phyloP scores from a whole-genome alignment of 352 stramenopile genomes.

The Phytopythium ostracodes region DNA sequence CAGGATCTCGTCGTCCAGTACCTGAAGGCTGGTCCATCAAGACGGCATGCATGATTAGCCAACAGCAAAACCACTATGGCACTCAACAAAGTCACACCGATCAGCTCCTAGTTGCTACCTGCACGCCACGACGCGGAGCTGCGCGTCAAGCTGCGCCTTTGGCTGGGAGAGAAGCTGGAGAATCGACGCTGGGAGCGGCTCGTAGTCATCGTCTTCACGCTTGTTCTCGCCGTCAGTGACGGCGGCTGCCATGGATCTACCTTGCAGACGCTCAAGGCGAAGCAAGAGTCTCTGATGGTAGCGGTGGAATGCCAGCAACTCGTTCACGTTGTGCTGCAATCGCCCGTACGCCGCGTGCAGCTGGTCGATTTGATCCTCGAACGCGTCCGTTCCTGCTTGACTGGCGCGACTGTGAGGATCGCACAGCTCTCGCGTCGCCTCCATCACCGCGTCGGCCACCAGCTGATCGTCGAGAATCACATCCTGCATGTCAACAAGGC shows the following conservation, averaged over 20 bases:
- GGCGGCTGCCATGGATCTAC: constrained; percentile 8
- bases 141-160: constrained; percentile 23
- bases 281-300: constrained; percentile 39
- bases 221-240: neutral
- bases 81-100: neutral
- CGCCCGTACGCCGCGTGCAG: constrained; percentile 40
- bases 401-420: neutral
- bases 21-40: constrained; percentile 33
- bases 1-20: constrained; percentile 51
- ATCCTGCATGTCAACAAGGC: constrained; percentile 12
- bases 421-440: neutral
- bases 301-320: constrained; percentile 27
- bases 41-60: neutral
- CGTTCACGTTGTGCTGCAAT: constrained; percentile 32
- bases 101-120: constrained; percentile 16
- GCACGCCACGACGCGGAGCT: constrained; percentile 37
- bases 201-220: constrained; percentile 13
- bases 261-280: constrained; percentile 27
- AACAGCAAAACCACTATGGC: neutral
- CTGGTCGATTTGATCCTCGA: constrained; percentile 31
- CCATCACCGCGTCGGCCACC: neutral
- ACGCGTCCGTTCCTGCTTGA: neutral
- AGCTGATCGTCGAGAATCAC: constrained; percentile 16
- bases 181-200: constrained; percentile 34
- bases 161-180: constrained; percentile 34